Evolutionary conservation across 805 yeast species (phyloP), one percentile per base, ranked within the genome.

Genomic region (Vanderwaltozyma tropicalis): DNA sequence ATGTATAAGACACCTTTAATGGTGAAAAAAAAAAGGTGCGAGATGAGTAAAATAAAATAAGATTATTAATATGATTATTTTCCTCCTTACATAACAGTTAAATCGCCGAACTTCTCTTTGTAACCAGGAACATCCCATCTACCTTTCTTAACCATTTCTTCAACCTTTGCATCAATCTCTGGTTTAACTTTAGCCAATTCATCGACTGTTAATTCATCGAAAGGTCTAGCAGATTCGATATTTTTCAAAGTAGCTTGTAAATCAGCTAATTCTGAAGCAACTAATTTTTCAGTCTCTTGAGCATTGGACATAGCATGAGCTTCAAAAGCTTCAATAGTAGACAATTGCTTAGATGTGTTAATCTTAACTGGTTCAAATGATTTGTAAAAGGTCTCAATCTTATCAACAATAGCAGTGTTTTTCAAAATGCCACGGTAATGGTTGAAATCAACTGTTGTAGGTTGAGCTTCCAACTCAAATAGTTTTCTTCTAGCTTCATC

Each of bases 91-190:
- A 89, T 92, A 64, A 87, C 86, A 58, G 89, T 86, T 69, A 89
- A 77, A 64, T 83, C 85, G 67, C 97, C 97, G 66, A 92, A 92
- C 79, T 88, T 92, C 69, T 92, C 97, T 69, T 83, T 80, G 80
- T 92, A 92, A 57, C 96, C 95, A 57, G 97, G 97, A 53, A 88
- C 94, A 61, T 84, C 85, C 94, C 95, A 88, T 73, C 83, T 83
- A 68, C 96, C 95, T 74, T 88, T 80, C 76, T 80, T 77, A 57
- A 92, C 87, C 92, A 89, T 80, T 70, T 86, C 86, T 58, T 71
- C 74, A 53, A 88, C 95, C 82, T 92, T 92, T 54, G 84, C 88
- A 62, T 89, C 95, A 63, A 92, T 80, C 66, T 92, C 97, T 56
- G 98, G 97, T 72, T 92, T 84, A 48, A 96, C 97, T 72, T 78